Conservation (phyloP, 192 early-diverging fungal genomes). For the Radiomyces spectabilis region DNA sequence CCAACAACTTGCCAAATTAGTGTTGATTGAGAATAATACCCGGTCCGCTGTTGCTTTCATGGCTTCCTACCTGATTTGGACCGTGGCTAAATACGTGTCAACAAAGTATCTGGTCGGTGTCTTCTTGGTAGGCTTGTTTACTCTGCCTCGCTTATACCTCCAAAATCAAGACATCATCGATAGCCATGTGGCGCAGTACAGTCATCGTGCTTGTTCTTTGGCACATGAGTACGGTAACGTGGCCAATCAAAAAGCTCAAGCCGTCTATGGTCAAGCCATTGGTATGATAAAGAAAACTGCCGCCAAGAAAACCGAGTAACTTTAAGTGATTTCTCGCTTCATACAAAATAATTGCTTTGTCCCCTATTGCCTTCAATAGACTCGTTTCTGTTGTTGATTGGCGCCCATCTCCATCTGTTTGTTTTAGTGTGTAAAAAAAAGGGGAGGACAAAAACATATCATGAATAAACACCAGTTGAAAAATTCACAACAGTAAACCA, state of each 20-base stretch:
- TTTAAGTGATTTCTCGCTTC: too few relatives aligned
- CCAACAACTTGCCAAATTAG: conserved; percentile 15
- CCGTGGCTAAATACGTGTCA: conserved; percentile 19
- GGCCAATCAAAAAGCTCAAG: conserved; percentile 13
- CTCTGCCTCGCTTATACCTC: conserved; percentile 22
- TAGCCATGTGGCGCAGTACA: conserved; percentile 12
- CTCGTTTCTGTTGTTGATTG: too few relatives aligned
- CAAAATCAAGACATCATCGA: conserved; percentile 23
- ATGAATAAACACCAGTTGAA: too few relatives aligned
- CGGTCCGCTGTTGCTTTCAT: conserved; percentile 7
- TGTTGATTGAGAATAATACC: conserved; percentile 27
- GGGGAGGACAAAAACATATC: too few relatives aligned
- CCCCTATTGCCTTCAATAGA: too few relatives aligned
- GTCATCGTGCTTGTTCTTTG: conserved; percentile 12
- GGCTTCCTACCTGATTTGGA: conserved; percentile 21
- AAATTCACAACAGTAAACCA: too few relatives aligned
- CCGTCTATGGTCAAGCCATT: conserved; percentile 15
- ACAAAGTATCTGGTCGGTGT: conserved; percentile 24
- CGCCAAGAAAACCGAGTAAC: too few relatives aligned
- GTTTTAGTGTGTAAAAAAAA: too few relatives aligned
- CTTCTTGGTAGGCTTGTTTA: conserved; percentile 10
- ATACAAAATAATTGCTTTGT: too few relatives aligned
- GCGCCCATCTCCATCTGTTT: too few relatives aligned
- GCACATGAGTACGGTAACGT: conserved; percentile 20
- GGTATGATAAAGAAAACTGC: conserved; percentile 11